Conservation (phyloP, 208 protist genomes). For the Leishmania mexicana region DNA sequence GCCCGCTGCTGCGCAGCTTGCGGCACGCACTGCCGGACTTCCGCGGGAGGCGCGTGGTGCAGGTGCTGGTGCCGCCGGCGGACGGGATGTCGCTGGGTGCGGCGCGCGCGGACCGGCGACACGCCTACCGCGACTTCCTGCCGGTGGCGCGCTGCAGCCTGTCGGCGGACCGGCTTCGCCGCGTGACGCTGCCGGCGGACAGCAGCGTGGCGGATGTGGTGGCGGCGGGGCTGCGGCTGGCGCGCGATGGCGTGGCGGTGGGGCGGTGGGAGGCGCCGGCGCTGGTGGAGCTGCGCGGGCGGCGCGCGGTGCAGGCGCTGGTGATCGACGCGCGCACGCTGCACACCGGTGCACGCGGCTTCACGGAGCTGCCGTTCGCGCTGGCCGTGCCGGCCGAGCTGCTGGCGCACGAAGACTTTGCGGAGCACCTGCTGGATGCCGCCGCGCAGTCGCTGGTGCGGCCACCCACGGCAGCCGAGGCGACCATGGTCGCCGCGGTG, state of each 20-base stretch:
- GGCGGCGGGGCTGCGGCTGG: slow-evolving; percentile 22
- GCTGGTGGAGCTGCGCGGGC: slow-evolving; percentile 25
- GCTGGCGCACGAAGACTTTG: slow-evolving; percentile 24
- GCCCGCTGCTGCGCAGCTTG: slow-evolving; percentile 24
- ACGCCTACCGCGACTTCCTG: slow-evolving; percentile 25
- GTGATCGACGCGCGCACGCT: slow-evolving; percentile 31
- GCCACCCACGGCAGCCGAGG: slow-evolving; percentile 8
- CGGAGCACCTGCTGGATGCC: slow-evolving; percentile 9
- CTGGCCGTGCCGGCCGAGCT: slow-evolving; percentile 20
- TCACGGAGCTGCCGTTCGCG: slow-evolving; percentile 17
- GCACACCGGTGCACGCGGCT: slow-evolving; percentile 11
- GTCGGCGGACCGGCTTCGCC: slow-evolving; percentile 9
- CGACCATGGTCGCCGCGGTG: slow-evolving; percentile 1
- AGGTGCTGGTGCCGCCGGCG: slow-evolving; percentile 20
- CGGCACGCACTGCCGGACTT: slow-evolving; percentile 14
- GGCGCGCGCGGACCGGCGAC: slow-evolving; percentile 17
- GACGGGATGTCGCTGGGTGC: slow-evolving; percentile 6
- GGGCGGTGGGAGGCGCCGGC: not conserved
- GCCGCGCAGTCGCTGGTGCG: slow-evolving; percentile 14
- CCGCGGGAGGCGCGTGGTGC: slow-evolving; percentile 13
- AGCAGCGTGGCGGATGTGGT: slow-evolving; percentile 26
- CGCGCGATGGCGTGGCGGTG: not conserved
- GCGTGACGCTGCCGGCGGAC: slow-evolving; percentile 27
- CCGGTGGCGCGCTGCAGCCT: slow-evolving; percentile 16
- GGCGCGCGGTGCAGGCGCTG: slow-evolving; percentile 32